These are phyloP conservation scores for Elsinoe batatas DNA, from an alignment of 2,329 filamentous ascomycete genomes.

Conservation along the genomic window DNA sequence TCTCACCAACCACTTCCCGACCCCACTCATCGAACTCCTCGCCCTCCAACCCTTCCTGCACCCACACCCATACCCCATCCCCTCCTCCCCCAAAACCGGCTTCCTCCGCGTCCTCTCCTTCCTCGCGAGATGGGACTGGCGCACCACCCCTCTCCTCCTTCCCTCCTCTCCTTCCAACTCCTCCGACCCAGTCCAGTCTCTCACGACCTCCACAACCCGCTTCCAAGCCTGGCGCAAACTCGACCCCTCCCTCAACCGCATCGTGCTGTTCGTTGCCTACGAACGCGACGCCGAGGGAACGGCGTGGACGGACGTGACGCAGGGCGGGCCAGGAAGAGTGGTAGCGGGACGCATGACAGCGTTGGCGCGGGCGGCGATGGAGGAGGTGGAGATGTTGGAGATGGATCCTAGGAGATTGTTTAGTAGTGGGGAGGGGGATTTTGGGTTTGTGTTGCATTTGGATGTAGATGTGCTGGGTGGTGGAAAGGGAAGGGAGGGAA, in stretches of 20 bases:
- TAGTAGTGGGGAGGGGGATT: constrained; percentile 61
- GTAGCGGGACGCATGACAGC: constrained; percentile 74
- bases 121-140: constrained; percentile 87
- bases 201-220: constrained; percentile 47
- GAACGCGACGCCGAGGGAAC: constrained; percentile 68
- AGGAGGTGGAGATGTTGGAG: constrained; percentile 33
- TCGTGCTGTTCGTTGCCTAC: constrained; percentile 71
- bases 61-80: constrained; percentile 68
- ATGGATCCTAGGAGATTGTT: constrained; percentile 54
- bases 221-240: constrained; percentile 79
- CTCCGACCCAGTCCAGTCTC: constrained; percentile 48
- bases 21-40: constrained; percentile 78
- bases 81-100: constrained; percentile 66
- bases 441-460: constrained; percentile 75
- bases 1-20: constrained; percentile 62
- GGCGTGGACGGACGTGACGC: constrained; percentile 58
- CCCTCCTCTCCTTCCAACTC: constrained; percentile 56
- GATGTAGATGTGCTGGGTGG: constrained; percentile 42
- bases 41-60: constrained; percentile 68
- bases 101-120: constrained; percentile 73
- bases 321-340: constrained; percentile 61
- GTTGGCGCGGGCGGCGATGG: constrained; percentile 66
- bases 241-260: constrained; percentile 78
- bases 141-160: constrained; percentile 67
- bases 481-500: constrained; percentile 26